phyloP scores from a whole-genome alignment of 805 yeast species.

The Candida maltosa region DNA sequence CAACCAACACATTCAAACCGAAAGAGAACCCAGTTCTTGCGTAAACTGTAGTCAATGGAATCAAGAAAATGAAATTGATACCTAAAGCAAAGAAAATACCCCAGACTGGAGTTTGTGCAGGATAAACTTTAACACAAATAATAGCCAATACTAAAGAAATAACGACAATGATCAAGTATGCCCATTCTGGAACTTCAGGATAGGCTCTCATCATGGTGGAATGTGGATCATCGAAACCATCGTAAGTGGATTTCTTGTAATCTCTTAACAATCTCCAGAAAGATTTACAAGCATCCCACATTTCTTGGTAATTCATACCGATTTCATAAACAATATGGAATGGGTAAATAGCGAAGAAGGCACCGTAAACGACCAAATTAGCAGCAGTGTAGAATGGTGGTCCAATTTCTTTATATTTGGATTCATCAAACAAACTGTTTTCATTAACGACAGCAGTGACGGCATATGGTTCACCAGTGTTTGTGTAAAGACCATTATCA shows the following conservation, averaged over 20 bases:
- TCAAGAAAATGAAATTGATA: slow-evolving; percentile 46
- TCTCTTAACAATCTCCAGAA: slow-evolving; percentile 9
- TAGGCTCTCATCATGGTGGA: slow-evolving; percentile 28
- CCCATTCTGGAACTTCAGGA: slow-evolving; percentile 37
- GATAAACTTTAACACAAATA: slow-evolving; percentile 26
- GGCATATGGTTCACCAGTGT: slow-evolving; percentile 43
- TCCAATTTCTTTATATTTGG: slow-evolving; percentile 19
- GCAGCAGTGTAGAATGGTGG: slow-evolving; percentile 31
- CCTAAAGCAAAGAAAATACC: slow-evolving; percentile 51
- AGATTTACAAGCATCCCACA: slow-evolving; percentile 12
- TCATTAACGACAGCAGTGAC: slow-evolving; percentile 40
- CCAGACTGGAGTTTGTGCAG: slow-evolving; percentile 57
- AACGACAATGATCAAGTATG: slow-evolving; percentile 19
- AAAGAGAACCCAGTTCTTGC: slow-evolving; percentile 47
- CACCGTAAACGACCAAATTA: slow-evolving; percentile 24
- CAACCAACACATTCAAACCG: slow-evolving; percentile 52
- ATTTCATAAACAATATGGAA: slow-evolving; percentile 15
- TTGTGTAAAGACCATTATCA: slow-evolving; percentile 43
- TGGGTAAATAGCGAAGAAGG: slow-evolving; percentile 25
- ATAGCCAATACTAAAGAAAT: slow-evolving; percentile 28
- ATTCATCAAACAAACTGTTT: slow-evolving; percentile 23
- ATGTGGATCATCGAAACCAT: slow-evolving; percentile 23
- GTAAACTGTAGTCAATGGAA: slow-evolving; percentile 48
- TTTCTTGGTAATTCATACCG: slow-evolving; percentile 9
- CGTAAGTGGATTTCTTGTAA: slow-evolving; percentile 10